Percentiles rank a stretch among this genome's conserved stretches.
These are phyloP conservation scores for Dictyostelium intermedium DNA, from an alignment of 78 protist species.

Conservation along the genomic window DNA sequence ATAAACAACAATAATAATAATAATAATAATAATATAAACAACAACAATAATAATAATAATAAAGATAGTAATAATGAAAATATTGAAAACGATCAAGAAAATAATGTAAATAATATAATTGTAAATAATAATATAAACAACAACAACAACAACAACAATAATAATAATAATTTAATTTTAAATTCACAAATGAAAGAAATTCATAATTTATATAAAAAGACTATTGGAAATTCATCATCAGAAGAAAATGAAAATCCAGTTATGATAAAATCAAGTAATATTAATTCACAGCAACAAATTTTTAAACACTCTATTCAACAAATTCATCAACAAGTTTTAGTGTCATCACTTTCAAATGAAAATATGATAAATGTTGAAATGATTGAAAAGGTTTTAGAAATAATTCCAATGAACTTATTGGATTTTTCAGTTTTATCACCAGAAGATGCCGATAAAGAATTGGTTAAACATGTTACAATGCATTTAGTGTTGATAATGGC, in stretches of 20 bases:
- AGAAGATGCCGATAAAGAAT: conserved; percentile 58
- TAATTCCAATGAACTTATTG: neutral
- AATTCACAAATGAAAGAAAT: conserved; percentile 25
- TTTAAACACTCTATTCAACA: neutral
- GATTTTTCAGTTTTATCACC: conserved; percentile 28
- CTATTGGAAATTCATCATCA: neutral
- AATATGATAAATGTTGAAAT: neutral
- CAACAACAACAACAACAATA: neutral
- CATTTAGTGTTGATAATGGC: conserved; percentile 49
- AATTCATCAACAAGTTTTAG: neutral
- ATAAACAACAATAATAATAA: neutral
- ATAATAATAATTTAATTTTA: conserved; percentile 7
- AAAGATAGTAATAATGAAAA: conserved; percentile 21
- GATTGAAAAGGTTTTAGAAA: conserved; percentile 25
- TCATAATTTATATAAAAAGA: neutral
- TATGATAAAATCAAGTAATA: neutral
- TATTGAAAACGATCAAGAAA: neutral
- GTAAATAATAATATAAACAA: neutral
- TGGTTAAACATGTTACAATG: conserved; percentile 44
- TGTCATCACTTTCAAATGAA: neutral
- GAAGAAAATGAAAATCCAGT: neutral
- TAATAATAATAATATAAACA: conserved; percentile 20
- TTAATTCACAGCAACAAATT: neutral
- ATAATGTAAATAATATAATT: neutral
- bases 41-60: conserved; percentile 16